These are phyloP conservation scores for Pseudocercospora macadamiae DNA, from an alignment of 2,329 filamentous ascomycete species.

Conservation along the genomic window DNA sequence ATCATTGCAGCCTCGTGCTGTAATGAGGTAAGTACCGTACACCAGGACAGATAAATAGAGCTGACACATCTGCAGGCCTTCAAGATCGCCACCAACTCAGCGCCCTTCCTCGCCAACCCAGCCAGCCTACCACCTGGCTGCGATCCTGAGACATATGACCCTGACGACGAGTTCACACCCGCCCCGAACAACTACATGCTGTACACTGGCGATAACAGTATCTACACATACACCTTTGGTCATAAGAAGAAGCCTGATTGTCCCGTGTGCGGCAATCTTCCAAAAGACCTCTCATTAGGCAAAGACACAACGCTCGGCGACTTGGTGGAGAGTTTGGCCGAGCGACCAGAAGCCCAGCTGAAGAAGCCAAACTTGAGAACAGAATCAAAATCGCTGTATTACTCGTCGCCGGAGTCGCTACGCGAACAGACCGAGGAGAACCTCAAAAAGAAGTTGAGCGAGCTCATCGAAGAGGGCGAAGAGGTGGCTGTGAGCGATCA, in stretches of 20 bases:
- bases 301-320: slow-evolving; percentile 75
- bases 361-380: slow-evolving; percentile 88
- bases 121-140: slow-evolving; percentile 46
- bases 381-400: slow-evolving; percentile 84
- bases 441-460: slow-evolving; percentile 73
- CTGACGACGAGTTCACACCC: slow-evolving; percentile 25
- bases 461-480: slow-evolving; percentile 78
- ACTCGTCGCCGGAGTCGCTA: slow-evolving; percentile 78
- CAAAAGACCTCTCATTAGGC: slow-evolving; percentile 74
- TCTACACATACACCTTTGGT: slow-evolving; percentile 97
- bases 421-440: slow-evolving; percentile 86
- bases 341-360: slow-evolving; percentile 84
- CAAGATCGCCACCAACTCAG: slow-evolving; percentile 84
- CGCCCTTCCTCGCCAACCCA: slow-evolving; percentile 75
- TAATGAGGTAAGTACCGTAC: slow-evolving; percentile 64
- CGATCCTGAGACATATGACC: slow-evolving; percentile 28
- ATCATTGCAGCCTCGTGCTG: slow-evolving; percentile 95
- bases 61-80: slow-evolving; percentile 58
- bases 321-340: slow-evolving; percentile 80
- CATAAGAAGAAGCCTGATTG: slow-evolving; percentile 94
- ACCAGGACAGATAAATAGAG: neutral
- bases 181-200: slow-evolving; percentile 85
- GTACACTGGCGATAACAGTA: slow-evolving; percentile 93
- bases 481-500: slow-evolving; percentile 92
- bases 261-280: slow-evolving; percentile 84